Evolutionary conservation across 2,329 filamentous ascomycete genomes (phyloP).

Genomic region (Aspergillus persii): DNA sequence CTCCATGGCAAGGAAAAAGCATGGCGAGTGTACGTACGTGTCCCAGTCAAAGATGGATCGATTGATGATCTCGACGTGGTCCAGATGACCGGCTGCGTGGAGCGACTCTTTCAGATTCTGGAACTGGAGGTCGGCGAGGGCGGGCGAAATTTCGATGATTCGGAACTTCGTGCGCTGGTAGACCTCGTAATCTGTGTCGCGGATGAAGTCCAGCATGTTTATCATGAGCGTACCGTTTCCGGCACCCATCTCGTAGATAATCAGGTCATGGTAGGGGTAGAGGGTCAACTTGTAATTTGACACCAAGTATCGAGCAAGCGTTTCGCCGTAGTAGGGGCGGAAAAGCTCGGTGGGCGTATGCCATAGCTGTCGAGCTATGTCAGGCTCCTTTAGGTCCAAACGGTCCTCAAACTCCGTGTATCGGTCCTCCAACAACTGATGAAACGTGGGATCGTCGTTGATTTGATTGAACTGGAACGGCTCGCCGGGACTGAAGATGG

Average conservation of each 20-base stretch:
- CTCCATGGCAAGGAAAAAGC: constrained; percentile 96
- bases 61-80: constrained; percentile 93
- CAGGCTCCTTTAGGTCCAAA: constrained; percentile 69
- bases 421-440: constrained; percentile 69
- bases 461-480: constrained; percentile 85
- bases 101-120: constrained; percentile 66
- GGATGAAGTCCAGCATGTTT: constrained; percentile 96
- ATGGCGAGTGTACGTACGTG: constrained; percentile 81
- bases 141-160: constrained; percentile 90
- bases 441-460: constrained; percentile 81
- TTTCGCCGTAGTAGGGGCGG: constrained; percentile 92
- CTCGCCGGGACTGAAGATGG: constrained; percentile 89
- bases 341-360: constrained; percentile 98
- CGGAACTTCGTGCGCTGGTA: constrained; percentile 92
- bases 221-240: constrained; percentile 97
- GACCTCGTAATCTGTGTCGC: constrained; percentile 81
- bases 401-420: constrained; percentile 89
- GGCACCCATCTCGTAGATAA: constrained; percentile 98
- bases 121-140: constrained; percentile 74
- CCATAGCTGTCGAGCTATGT: constrained; percentile 87
- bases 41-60: constrained; percentile 93
- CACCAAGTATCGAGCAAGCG: constrained; percentile 92
- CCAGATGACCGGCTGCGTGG: constrained; percentile 69
- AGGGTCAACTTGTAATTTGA: constrained; percentile 92
- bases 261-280: constrained; percentile 93